Evolutionary conservation across 116 monocot species (phyloP).

Genomic region (Iris pallida): DNA sequence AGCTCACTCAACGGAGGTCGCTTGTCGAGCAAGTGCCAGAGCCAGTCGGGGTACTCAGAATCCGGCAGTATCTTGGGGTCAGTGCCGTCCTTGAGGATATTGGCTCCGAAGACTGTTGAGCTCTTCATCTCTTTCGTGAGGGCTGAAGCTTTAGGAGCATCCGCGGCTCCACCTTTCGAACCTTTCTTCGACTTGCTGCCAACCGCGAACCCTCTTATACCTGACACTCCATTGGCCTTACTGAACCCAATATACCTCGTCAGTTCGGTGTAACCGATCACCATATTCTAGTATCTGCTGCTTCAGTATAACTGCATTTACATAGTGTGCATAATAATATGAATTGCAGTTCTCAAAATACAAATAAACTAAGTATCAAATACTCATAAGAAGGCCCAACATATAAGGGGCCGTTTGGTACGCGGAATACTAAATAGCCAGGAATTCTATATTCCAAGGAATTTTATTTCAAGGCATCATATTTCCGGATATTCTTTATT

Average conservation of each 20-base stretch:
- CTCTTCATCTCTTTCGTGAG: constrained; percentile 61
- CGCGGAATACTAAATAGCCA: no score
- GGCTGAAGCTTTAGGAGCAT: constrained; percentile 44
- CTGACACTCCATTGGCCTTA: constrained; percentile 4
- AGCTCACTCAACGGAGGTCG: constrained; percentile 61
- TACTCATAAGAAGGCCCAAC: no score
- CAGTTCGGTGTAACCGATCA: no score
- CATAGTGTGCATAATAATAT: no score
- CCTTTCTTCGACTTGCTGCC: constrained; percentile 61
- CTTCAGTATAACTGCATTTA: no score
- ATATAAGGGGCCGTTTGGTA: no score
- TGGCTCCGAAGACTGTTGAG: constrained; percentile 67
- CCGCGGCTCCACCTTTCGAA: constrained; percentile 31
- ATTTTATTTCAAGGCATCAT: no score
- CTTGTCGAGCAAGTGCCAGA: constrained; percentile 69
- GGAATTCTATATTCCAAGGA: no score
- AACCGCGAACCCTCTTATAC: constrained; percentile 35
- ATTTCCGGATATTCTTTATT: no score
- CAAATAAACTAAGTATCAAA: no score
- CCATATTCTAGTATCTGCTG: no score
- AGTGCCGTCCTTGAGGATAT: constrained; percentile 74
- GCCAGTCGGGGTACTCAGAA: constrained; percentile 78
- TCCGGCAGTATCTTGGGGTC: constrained; percentile 73
- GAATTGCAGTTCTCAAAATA: no score
- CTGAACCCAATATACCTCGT: not conserved